Conservation (phyloP, 1,139 yeast species). For the Candida mesenterica region DNA sequence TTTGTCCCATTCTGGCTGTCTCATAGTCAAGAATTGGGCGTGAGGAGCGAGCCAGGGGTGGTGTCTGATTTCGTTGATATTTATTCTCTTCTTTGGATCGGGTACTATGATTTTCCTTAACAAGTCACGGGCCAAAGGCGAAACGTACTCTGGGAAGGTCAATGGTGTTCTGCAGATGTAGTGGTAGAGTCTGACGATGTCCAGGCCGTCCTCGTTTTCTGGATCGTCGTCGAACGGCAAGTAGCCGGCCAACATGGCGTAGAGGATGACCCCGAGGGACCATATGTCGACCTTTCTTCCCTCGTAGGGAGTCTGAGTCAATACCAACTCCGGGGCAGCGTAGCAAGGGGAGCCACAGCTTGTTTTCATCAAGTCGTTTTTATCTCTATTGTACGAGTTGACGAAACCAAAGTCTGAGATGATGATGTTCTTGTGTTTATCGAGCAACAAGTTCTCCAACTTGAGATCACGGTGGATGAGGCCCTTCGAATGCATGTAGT, state of each 20-base stretch:
- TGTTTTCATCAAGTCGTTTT: constrained; percentile 84
- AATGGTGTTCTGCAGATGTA: constrained; percentile 89
- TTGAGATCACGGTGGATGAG: constrained; percentile 80
- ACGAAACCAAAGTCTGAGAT: constrained; percentile 91
- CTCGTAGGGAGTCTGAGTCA: constrained; percentile 81
- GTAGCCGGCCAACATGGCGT: constrained; percentile 97
- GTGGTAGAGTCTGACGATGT: constrained; percentile 84
- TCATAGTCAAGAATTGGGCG: constrained; percentile 73
- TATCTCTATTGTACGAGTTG: constrained; percentile 68
- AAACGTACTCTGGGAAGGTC: constrained; percentile 92
- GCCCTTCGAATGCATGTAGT: constrained; percentile 83
- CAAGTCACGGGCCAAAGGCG: constrained; percentile 89
- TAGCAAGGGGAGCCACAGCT: constrained; percentile 98
- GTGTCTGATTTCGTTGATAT: constrained; percentile 63
- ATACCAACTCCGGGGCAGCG: constrained; percentile 96
- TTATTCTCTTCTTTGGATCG: constrained; percentile 78
- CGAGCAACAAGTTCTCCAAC: constrained; percentile 68
- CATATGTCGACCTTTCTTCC: constrained; percentile 96
- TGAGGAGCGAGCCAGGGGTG: constrained; percentile 90
- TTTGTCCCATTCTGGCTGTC: constrained; percentile 89
- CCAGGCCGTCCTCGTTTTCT: constrained; percentile 92
- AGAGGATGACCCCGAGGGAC: constrained; percentile 94
- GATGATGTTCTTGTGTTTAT: constrained; percentile 75
- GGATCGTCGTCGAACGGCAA: constrained; percentile 98
- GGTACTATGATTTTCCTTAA: constrained; percentile 81